These are phyloP conservation scores for Neophaeococcomyces aloes DNA, from an alignment of 2,329 filamentous ascomycete species.

Conservation along the genomic window DNA sequence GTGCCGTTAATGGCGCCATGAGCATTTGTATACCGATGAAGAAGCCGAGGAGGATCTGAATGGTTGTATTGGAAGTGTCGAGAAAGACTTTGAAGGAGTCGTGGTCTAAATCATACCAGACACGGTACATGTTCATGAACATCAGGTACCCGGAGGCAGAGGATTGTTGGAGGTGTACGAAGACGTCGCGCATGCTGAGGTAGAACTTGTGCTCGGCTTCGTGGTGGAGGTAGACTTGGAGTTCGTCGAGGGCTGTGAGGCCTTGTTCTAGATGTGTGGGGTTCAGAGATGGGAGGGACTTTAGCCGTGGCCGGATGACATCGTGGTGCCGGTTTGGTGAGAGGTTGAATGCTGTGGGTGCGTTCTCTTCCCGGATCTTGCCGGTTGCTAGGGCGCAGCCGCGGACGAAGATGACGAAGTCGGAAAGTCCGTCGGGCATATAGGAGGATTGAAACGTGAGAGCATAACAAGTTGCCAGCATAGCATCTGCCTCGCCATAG, in stretches of 20 bases:
- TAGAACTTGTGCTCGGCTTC: conserved; percentile 23
- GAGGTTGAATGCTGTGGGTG: conserved; percentile 21
- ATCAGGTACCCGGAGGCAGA: conserved; percentile 27
- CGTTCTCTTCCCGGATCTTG: conserved; percentile 25
- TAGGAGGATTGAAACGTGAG: conserved; percentile 27
- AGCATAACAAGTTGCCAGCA: conserved; percentile 27
- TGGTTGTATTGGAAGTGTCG: conserved; percentile 31
- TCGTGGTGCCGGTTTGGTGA: conserved; percentile 19
- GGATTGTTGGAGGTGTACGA: conserved; percentile 10
- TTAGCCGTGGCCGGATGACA: conserved; percentile 18
- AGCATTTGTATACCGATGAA: conserved; percentile 39
- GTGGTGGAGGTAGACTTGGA: conserved; percentile 25
- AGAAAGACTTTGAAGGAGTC: conserved; percentile 36
- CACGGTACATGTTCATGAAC: conserved; percentile 32
- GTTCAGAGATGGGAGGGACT: conserved; percentile 16
- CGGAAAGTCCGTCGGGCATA: conserved; percentile 26
- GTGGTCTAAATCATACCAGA: conserved; percentile 31
- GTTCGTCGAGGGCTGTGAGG: conserved; percentile 16
- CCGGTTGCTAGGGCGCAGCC: conserved; percentile 27
- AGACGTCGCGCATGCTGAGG: conserved; percentile 17
- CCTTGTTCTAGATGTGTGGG: conserved; percentile 14
- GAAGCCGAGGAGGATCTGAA: conserved; percentile 37
- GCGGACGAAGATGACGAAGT: conserved; percentile 29
- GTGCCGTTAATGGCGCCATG: conserved; percentile 31
- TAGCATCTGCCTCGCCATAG: conserved; percentile 26